Percentiles rank a stretch among this genome's conserved stretches.
phyloP scores from a whole-genome alignment of 139 green algal genomes.

The Chloropicon primus region DNA sequence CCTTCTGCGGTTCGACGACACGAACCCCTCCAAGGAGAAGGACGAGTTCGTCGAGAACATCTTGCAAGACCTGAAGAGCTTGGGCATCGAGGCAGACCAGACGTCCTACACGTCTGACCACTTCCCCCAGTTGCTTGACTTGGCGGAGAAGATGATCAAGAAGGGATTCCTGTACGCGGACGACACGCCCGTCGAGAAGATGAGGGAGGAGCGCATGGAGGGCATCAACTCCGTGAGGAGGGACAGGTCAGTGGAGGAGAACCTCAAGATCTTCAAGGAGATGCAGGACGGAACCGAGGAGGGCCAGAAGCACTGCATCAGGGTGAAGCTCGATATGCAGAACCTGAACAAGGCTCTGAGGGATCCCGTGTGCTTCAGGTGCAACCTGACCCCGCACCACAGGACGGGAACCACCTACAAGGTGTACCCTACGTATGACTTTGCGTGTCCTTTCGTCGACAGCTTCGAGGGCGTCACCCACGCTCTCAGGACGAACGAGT shows the following conservation, averaged over 20 bases:
- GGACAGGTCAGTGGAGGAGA: conserved; percentile 58
- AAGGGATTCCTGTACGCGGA: conserved; percentile 87
- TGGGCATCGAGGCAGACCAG: conserved; percentile 57
- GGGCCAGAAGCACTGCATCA: conserved; percentile 63
- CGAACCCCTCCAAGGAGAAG: conserved; percentile 98
- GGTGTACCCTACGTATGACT: conserved; percentile 98
- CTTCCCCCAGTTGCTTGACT: conserved; percentile 41
- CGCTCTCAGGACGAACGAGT: conserved; percentile 87
- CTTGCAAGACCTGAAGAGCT: conserved; percentile 61
- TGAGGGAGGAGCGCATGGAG: conserved; percentile 76
- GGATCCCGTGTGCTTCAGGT: conserved; percentile 89
- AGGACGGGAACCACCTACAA: conserved; percentile 81
- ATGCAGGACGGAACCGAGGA: conserved; percentile 71
- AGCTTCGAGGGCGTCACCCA: conserved; percentile 88
- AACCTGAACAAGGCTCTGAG: conserved; percentile 69
- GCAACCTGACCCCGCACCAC: conserved; percentile 82
- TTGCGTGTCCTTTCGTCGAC: conserved; percentile 93
- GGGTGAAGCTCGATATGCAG: conserved; percentile 92
- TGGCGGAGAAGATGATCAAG: conserved; percentile 72
- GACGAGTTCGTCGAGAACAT: conserved; percentile 97
- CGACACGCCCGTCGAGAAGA: conserved; percentile 82
- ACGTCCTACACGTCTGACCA: conserved; percentile 81
- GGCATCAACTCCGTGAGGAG: conserved; percentile 57
- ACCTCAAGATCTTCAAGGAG: conserved; percentile 66
- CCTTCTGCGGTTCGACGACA: conserved; percentile 96